Evolutionary conservation across 106 monocot genomes (phyloP).

Genomic region (Gastrodia elata): DNA sequence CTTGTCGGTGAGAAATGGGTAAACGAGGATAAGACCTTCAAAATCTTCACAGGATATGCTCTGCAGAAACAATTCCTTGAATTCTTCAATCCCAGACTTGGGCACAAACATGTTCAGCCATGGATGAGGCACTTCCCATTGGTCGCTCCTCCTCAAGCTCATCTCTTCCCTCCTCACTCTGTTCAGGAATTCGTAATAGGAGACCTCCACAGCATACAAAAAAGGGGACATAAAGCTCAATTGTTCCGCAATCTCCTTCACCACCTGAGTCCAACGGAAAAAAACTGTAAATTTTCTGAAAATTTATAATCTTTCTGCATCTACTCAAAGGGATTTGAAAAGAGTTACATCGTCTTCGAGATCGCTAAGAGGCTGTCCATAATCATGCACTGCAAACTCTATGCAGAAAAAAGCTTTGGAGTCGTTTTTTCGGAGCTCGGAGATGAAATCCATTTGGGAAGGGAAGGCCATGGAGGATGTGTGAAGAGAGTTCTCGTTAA

Average conservation of each 20-base stretch:
- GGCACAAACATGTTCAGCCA: constrained; percentile 54
- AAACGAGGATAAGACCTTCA: constrained; percentile 28
- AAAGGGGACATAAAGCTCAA: constrained; percentile 31
- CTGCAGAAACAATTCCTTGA: constrained; percentile 17
- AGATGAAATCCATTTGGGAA: constrained; percentile 29
- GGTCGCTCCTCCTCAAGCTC: constrained; percentile 19
- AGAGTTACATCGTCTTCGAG: no score
- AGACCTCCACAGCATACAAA: constrained; percentile 45
- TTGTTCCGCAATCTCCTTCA: constrained; percentile 19
- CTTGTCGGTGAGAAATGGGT: constrained; percentile 35
- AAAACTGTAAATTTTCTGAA: not conserved
- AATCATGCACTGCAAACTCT: constrained; percentile 64
- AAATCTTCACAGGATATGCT: constrained; percentile 14
- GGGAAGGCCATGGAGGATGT: constrained; percentile 65
- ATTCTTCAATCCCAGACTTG: constrained; percentile 5
- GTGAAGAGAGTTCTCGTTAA: constrained; percentile 53
- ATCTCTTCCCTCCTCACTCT: constrained; percentile 32
- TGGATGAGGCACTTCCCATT: constrained; percentile 56
- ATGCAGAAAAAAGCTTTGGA: constrained; percentile 55
- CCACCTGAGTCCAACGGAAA: constrained; percentile 17
- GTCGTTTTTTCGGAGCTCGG: constrained; percentile 19
- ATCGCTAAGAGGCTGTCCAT: no score
- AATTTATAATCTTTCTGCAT: no score
- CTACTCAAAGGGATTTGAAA: no score
- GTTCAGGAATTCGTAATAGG: constrained; percentile 48